Evolutionary conservation across 768 basidiomycete genomes (phyloP).

Genomic region (Megacollybia marginata): DNA sequence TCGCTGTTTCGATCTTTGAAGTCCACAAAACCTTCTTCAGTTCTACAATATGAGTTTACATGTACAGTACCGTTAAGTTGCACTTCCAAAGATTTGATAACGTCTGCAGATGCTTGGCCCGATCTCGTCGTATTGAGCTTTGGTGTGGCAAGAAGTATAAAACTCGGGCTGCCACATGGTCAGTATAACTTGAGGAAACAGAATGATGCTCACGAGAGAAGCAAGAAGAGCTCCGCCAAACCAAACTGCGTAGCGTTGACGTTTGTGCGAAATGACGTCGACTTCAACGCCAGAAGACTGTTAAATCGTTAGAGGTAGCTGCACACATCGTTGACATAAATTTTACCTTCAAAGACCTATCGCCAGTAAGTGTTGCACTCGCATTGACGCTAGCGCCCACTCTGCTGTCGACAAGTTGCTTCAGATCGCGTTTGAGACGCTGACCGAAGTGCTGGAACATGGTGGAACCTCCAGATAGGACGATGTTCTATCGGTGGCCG

Average conservation of each 20-base stretch:
- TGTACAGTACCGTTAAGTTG: constrained; percentile 38
- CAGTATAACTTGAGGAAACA: neutral
- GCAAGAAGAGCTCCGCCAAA: constrained; percentile 94
- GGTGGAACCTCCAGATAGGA: constrained; percentile 93
- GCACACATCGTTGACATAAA: neutral
- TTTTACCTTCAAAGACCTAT: constrained; percentile 55
- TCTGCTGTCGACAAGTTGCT: constrained; percentile 87
- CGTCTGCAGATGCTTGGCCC: constrained; percentile 89
- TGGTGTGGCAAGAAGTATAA: constrained; percentile 89
- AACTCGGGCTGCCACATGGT: constrained; percentile 71
- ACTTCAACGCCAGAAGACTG: constrained; percentile 97
- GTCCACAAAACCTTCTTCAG: too few species aligned
- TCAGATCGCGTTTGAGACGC: constrained; percentile 91
- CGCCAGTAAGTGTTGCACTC: constrained; percentile 41
- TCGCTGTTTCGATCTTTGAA: too few species aligned
- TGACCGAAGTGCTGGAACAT: constrained; percentile 99
- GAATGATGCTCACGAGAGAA: constrained; percentile 57
- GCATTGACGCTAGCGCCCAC: constrained; percentile 69
- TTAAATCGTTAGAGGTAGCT: neutral
- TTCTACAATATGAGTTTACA: too few species aligned
- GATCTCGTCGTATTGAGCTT: constrained; percentile 90
- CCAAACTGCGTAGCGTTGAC: constrained; percentile 97
- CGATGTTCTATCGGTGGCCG: constrained; percentile 67
- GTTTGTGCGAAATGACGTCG: constrained; percentile 97
- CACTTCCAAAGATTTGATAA: constrained; percentile 91